Conservation (phyloP, 352 stramenopile genomes). For the Phytophthora cactorum region DNA sequence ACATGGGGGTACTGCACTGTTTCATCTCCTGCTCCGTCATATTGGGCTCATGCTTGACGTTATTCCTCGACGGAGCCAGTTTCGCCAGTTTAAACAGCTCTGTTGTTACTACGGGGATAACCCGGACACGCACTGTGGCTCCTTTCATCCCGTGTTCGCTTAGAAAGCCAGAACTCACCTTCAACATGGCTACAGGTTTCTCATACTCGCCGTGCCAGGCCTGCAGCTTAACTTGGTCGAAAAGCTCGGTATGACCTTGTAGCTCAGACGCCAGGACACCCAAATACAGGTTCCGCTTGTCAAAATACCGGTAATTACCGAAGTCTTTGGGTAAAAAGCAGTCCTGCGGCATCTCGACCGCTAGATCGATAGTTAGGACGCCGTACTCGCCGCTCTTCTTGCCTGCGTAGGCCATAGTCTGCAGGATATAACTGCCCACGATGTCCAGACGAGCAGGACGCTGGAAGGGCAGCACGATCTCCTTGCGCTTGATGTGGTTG, state of each 20-base stretch:
- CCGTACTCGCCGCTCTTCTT: slow-evolving; percentile 62
- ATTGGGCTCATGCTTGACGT: slow-evolving; percentile 79
- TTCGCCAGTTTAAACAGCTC: slow-evolving; percentile 87
- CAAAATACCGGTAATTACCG: slow-evolving; percentile 89
- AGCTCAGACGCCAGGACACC: slow-evolving; percentile 73
- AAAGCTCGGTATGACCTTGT: slow-evolving; percentile 46
- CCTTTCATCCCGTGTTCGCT: slow-evolving; percentile 57
- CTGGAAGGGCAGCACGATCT: slow-evolving; percentile 87
- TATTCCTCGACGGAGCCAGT: slow-evolving; percentile 81
- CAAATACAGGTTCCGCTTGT: slow-evolving; percentile 91
- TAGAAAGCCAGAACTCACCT: slow-evolving; percentile 49
- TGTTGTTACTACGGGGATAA: slow-evolving; percentile 73
- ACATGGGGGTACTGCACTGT: slow-evolving; percentile 77
- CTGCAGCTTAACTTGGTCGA: slow-evolving; percentile 63
- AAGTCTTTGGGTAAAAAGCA: slow-evolving; percentile 92
- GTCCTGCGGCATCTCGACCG: slow-evolving; percentile 77
- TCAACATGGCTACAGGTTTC: slow-evolving; percentile 77
- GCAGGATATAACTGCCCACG: slow-evolving; percentile 88
- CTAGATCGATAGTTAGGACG: slow-evolving; percentile 76
- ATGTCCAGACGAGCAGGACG: slow-evolving; percentile 80
- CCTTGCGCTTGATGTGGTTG: slow-evolving; percentile 84
- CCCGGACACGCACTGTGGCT: slow-evolving; percentile 57
- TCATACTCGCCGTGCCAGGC: slow-evolving; percentile 80
- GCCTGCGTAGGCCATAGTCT: slow-evolving; percentile 74
- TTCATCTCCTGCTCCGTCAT: slow-evolving; percentile 80